Base-by-base conservation (phyloP, 805 yeast genomes). In the Myxozyma monticola region DNA sequence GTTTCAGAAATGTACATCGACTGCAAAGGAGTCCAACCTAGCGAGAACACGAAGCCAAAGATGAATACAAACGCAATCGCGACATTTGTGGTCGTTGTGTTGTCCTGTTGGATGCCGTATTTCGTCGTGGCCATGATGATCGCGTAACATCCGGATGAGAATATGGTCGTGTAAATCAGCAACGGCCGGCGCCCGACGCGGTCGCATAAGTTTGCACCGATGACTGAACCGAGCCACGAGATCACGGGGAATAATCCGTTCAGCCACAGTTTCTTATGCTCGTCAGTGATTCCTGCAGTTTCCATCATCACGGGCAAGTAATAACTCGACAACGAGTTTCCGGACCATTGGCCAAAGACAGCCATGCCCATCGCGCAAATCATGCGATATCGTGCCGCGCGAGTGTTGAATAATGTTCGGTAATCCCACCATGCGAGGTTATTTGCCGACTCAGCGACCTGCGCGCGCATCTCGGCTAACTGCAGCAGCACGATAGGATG, bases 251-350 rank as follows among this genome's bases (percentile, higher is more conserved):
- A 69, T 54, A 75, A 72, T 48, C 79, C 82, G 62, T 78, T 78
- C 60, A 78, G 70, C 43, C 74, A 62, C 48, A 78, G 70, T 64
- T 78, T 79, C 48, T 67, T 64, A 42, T 65, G 65, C 22, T 71
- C 66, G n/a, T 68, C 70, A n/a, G 76, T 76, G 58, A 78, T 75
- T 49, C 83, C 83, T 61, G 78, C 77, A 17, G 79, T 74, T 49
- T 67, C 63, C 57, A 78, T 69, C 21, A 80, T 83, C 59, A 71
- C 71, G 51, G 71, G 69, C 55, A 77, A 65, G 63, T 77, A 77
- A 69, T 76, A 77, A 3, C 78, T 71, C 25, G 76, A 77, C 51
- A 77, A 24, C n/a, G 48, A 37, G 30, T 48, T 48, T 37, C 52
- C 52, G 12, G 44, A 37, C 38, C 74, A 62, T 61, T 75, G 79